A percentile compares a stretch with the other conserved stretches of the same genome.
phyloP scores from a whole-genome alignment of 768 basidiomycete genomes.

The Goffeauzyma gilvescens region DNA sequence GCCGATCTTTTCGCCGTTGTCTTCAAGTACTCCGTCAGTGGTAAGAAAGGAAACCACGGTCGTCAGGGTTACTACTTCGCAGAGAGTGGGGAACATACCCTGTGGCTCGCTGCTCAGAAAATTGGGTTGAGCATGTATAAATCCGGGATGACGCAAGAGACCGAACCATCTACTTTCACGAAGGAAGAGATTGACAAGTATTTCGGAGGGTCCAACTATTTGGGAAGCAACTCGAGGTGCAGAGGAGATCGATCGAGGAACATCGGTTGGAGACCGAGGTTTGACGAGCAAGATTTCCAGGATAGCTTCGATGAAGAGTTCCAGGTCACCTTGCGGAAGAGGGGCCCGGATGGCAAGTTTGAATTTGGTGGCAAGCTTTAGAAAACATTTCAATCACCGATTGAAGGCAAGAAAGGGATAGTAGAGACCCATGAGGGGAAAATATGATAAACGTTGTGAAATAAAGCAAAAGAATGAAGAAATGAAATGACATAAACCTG shows the following conservation, averaged over 20 bases:
- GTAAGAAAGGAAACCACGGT: conserved; percentile 25
- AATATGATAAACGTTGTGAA: too few relatives aligned
- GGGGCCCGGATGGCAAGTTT: not conserved
- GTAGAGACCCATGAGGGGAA: too few relatives aligned
- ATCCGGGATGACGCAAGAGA: conserved; percentile 8
- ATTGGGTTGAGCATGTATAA: conserved; percentile 24
- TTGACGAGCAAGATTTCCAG: conserved; percentile 12
- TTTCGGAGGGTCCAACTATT: conserved; percentile 15
- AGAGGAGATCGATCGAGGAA: conserved; percentile 21
- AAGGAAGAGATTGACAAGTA: conserved; percentile 28
- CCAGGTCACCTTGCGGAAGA: conserved; percentile 3
- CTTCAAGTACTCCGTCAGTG: conserved; percentile 14
- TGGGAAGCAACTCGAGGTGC: conserved; percentile 21
- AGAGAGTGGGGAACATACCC: conserved; percentile 25
- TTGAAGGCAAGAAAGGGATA: too few relatives aligned
- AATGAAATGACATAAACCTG: too few relatives aligned
- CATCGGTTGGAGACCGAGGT: conserved; percentile 29
- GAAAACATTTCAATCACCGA: too few relatives aligned
- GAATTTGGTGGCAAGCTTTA: conserved; percentile 6
- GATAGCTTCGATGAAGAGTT: conserved; percentile 8
- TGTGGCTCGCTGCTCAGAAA: conserved; percentile 10
- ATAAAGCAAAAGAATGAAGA: too few relatives aligned
- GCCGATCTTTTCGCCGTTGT: conserved; percentile 22
- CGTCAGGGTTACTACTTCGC: conserved; percentile 28
- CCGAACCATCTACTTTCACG: conserved; percentile 20